Evolutionary conservation across 140 eudicot genomes (phyloP).

Genomic region (Cichorium intybus): DNA sequence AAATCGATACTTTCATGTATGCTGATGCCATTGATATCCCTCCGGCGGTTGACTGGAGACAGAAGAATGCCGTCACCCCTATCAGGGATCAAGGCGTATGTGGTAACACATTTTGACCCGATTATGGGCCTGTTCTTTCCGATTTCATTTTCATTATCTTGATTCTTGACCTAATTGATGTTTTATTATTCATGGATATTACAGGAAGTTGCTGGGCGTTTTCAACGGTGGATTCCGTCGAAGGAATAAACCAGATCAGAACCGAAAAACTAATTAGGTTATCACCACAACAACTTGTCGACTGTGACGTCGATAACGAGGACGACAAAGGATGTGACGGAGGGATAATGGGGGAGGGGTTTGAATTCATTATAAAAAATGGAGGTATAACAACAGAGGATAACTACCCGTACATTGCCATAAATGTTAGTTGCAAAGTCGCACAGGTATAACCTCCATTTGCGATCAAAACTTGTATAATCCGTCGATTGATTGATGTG

Average conservation of each 20-base stretch:
- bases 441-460: slow-evolving; percentile 36
- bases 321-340: slow-evolving; percentile 66
- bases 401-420: slow-evolving; percentile 59
- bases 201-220: slow-evolving; percentile 94
- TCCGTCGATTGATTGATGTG: background rate
- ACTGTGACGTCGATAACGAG: slow-evolving; percentile 42
- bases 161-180: background rate
- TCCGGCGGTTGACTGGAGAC: slow-evolving; percentile 72
- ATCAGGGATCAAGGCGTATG: slow-evolving; percentile 81
- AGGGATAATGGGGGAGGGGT: slow-evolving; percentile 78
- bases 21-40: slow-evolving; percentile 38
- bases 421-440: slow-evolving; percentile 45
- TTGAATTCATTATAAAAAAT: slow-evolving; percentile 43
- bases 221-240: slow-evolving; percentile 64
- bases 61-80: slow-evolving; percentile 58
- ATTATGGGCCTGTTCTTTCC: background rate
- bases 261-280: slow-evolving; percentile 53
- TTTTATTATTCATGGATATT: background rate
- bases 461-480: background rate
- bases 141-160: background rate
- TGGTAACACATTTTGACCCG: slow-evolving; percentile 35
- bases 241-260: slow-evolving; percentile 65
- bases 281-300: slow-evolving; percentile 80
- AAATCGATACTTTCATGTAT: slow-evolving; percentile 44
- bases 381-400: slow-evolving; percentile 71